Base-by-base conservation (phyloP, 495 filamentous ascomycete species). In the Podospora pseudoanserina region DNA sequence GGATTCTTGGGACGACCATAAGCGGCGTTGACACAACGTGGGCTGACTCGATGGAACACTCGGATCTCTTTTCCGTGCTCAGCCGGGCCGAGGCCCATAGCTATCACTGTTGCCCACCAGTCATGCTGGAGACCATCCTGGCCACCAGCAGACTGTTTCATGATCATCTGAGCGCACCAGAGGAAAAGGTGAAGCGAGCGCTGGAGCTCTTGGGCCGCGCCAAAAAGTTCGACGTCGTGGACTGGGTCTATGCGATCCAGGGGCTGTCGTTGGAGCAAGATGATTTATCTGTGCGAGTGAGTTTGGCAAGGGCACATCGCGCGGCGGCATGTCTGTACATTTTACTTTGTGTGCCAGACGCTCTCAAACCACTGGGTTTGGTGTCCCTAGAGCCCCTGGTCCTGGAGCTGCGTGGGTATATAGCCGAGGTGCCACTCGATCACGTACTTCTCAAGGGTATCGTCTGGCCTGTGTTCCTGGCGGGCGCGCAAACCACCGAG, bases 401-500 rank as follows among this genome's bases (percentile, higher is more conserved):
- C 4, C 69, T 67, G 0, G 82, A 86, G 26, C 76, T 86, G 3
- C 67, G 86, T 0, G 66, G 74, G 0, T 69, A 83, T 58, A 76
- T 88, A 26, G 75, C 79, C 13, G 74, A 70, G 19, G 72, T 89
- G 34, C 77, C 80, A n/a, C 72, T 80, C 19, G 75, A 85, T 4
- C 76, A 80, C 4, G 71, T 78, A 0, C 68, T 84, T 18, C 82
- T 87, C 71, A 89, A 88, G 63, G 87, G 82, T 19, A 82, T 84
- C 0, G 78, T 86, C 0, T 88, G 86, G 86, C 85, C 86, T 0
- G 84, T 86, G 1, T 86, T 87, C 58, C 76, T 88, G 53, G 83
- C 83, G 0, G 86, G 85, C 1, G 74, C 87, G 4, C 85, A 87
- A 44, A 77, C 80, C 5, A 71, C 79, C 57, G 73, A 79, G 9